A percentile compares a stretch with the other conserved stretches of the same genome.
These are phyloP conservation scores for Sinapis alba DNA, from an alignment of 441 rosid genomes.

Conservation along the genomic window DNA sequence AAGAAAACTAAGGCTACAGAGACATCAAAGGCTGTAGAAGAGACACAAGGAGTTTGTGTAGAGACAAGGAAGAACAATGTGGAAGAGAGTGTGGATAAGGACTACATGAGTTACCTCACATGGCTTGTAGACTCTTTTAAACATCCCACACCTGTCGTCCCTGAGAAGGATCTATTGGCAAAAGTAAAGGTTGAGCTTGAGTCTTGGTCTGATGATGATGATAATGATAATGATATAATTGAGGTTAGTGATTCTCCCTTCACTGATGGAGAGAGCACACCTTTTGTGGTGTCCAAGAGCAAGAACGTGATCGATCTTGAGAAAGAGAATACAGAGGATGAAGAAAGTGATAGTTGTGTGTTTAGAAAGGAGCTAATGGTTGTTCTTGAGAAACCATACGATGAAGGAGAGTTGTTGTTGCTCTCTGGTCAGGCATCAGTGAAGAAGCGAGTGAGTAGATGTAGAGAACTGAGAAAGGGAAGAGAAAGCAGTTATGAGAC, in stretches of 20 bases:
- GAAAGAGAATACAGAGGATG: conserved; percentile 13
- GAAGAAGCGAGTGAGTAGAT: conserved; percentile 11
- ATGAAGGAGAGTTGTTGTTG: conserved; percentile 26
- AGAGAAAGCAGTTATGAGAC: conserved; percentile 23
- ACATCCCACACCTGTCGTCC: not conserved
- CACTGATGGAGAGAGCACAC: conserved; percentile 24
- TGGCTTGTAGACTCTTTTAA: conserved; percentile 34
- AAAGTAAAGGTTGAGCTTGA: conserved; percentile 26
- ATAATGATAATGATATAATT: conserved; percentile 26
- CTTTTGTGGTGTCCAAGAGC: conserved; percentile 32
- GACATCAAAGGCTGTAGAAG: conserved; percentile 16
- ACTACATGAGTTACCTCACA: conserved; percentile 32
- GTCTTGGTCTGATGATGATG: conserved; percentile 10
- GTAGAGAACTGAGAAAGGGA: conserved; percentile 33
- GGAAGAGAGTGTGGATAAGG: conserved; percentile 19
- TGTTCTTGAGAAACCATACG: conserved; percentile 23
- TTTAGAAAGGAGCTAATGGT: conserved; percentile 17
- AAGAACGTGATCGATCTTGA: conserved; percentile 29
- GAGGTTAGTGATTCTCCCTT: conserved; percentile 28
- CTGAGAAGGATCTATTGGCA: not conserved
- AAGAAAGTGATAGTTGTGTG: not conserved
- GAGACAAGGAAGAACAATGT: conserved; percentile 12
- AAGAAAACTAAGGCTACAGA: not conserved
- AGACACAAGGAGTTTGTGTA: conserved; percentile 1
- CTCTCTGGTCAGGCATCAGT: conserved; percentile 15